phyloP scores from a whole-genome alignment of 1,284 basidiomycete species.

The Neotropicomus parvogracilis region DNA sequence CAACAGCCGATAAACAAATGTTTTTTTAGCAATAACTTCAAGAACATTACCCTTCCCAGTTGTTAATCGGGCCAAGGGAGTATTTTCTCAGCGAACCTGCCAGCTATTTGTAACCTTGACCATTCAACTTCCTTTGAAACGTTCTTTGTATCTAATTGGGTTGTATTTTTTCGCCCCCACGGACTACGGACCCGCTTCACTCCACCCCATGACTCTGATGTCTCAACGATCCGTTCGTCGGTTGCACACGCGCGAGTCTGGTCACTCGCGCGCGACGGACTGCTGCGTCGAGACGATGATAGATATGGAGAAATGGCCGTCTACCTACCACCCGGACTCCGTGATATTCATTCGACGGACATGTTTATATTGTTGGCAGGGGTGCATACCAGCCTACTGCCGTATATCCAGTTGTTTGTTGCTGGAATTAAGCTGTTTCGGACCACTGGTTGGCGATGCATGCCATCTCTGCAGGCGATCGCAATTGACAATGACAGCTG shows the following conservation, averaged over 20 bases:
- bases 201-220: neutral
- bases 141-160: constrained; percentile 21
- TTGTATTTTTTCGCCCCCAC: constrained; percentile 21
- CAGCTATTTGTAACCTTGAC: constrained; percentile 8
- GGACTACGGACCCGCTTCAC: constrained; percentile 4
- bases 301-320: constrained; percentile 1
- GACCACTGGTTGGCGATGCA: too few species aligned
- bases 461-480: too few species aligned
- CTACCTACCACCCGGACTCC: constrained; percentile 14
- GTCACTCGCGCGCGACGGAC: neutral
- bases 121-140: neutral
- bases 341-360: constrained; percentile 17
- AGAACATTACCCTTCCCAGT: constrained; percentile 50
- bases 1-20: constrained; percentile 4
- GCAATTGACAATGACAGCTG: too few species aligned
- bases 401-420: constrained; percentile 4
- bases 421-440: too few species aligned
- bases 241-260: neutral
- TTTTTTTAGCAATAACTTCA: constrained; percentile 49
- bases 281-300: constrained; percentile 1
- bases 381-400: neutral
- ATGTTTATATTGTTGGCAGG: constrained; percentile 10
- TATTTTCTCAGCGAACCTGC: neutral
- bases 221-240: neutral
- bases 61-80: constrained; percentile 31